phyloP scores from a whole-genome alignment of 345 rosid species.

The Eucalyptus globulus region DNA sequence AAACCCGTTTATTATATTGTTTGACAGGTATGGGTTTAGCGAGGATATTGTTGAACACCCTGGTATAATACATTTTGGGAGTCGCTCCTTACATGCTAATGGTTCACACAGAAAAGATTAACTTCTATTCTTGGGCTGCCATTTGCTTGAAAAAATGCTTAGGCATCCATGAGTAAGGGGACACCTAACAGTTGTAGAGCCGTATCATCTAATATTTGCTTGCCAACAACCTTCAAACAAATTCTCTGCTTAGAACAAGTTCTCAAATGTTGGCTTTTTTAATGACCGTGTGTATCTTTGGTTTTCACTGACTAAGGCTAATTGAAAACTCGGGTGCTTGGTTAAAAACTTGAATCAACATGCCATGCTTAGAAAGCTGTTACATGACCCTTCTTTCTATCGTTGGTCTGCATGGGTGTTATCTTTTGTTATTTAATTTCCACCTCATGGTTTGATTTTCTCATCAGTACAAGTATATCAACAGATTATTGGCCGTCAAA shows the following conservation, averaged over 20 bases:
- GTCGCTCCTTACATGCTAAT: neutral
- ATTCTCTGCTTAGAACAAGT: neutral
- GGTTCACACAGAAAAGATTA: neutral
- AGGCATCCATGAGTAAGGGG: neutral
- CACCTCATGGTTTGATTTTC: neutral
- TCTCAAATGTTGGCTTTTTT: neutral
- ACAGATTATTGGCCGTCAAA: slow-evolving; percentile 86
- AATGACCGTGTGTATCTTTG: neutral
- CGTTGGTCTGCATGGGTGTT: neutral
- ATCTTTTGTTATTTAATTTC: neutral
- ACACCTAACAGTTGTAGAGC: neutral
- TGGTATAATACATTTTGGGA: slow-evolving; percentile 20
- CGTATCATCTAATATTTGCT: neutral
- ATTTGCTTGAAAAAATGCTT: neutral
- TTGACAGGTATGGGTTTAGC: slow-evolving; percentile 87
- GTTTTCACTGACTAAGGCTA: neutral
- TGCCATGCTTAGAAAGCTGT: neutral
- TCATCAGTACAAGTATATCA: neutral
- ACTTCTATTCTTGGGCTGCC: neutral
- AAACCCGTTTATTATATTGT: neutral
- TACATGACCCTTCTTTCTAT: neutral
- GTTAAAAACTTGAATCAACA: neutral
- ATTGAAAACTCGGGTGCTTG: neutral
- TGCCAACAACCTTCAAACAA: neutral
- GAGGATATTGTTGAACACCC: slow-evolving; percentile 85